These are phyloP conservation scores for Sporothrix schenckii DNA, from an alignment of 2,329 filamentous ascomycete species.

Conservation along the genomic window DNA sequence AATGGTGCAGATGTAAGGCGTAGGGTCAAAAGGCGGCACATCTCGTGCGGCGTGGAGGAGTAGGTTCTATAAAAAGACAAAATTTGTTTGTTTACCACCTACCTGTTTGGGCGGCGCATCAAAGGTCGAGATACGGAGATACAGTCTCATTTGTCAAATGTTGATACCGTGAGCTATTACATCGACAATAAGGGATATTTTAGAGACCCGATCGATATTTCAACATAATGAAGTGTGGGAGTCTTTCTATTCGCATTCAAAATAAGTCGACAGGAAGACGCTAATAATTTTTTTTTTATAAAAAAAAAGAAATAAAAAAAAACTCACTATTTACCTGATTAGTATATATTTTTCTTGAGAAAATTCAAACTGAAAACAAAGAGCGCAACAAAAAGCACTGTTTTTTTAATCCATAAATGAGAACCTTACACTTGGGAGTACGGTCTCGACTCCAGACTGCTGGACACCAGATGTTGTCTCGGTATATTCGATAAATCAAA, in stretches of 20 bases:
- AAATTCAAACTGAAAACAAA: not conserved
- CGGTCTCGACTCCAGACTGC: not conserved
- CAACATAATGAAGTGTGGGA: too few species aligned
- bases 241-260: too few species aligned
- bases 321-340: too few species aligned
- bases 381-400: not conserved
- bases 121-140: not conserved
- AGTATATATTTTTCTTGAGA: too few species aligned
- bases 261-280: too few species aligned
- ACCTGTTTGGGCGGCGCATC: not conserved
- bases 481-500: not conserved
- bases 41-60: not conserved
- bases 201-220: too few species aligned
- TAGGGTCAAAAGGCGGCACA: not conserved
- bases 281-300: not conserved
- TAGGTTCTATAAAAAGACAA: constrained; percentile 8
- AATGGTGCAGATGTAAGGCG: not conserved
- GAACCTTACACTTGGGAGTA: not conserved
- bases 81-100: constrained; percentile 13
- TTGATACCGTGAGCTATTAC: too few species aligned
- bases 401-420: not conserved
- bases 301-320: not conserved
- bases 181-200: too few species aligned
- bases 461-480: constrained; percentile 13
- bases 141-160: not conserved